phyloP scores from a whole-genome alignment of 176 grass and related monocot species.

The Triticum dicoccoides region DNA sequence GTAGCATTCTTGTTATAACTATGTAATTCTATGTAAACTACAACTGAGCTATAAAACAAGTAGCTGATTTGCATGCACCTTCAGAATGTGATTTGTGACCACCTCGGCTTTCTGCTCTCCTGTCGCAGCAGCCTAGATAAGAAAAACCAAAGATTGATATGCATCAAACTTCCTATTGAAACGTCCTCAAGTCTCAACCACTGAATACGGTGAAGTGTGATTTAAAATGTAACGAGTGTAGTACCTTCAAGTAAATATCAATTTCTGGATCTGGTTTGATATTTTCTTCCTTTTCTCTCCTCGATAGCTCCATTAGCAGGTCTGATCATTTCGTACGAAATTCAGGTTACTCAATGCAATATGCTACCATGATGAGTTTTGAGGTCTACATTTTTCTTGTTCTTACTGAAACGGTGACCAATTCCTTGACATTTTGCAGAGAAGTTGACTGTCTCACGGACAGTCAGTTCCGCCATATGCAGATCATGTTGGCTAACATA shows the following conservation, averaged over 20 bases:
- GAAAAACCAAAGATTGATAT: not conserved
- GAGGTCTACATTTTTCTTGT: not conserved
- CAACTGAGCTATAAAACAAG: not conserved
- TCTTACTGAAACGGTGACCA: constrained; percentile 55
- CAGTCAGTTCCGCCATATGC: constrained; percentile 73
- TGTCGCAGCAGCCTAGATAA: constrained; percentile 58
- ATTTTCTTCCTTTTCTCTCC: constrained; percentile 78
- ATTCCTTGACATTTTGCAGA: constrained; percentile 79
- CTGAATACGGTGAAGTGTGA: not conserved
- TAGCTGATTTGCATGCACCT: constrained; percentile 31
- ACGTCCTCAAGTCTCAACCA: not conserved
- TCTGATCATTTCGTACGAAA: constrained; percentile 37
- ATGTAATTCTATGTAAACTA: not conserved
- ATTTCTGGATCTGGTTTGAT: constrained; percentile 76
- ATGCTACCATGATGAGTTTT: not conserved
- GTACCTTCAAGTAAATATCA: constrained; percentile 84
- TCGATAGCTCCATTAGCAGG: constrained; percentile 58
- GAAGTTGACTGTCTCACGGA: constrained; percentile 68
- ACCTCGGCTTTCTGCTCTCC: constrained; percentile 73
- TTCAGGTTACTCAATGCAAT: constrained; percentile 9
- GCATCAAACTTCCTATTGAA: not conserved
- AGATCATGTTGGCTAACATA: constrained; percentile 82
- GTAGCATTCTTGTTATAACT: not conserved
- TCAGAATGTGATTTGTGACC: constrained; percentile 78
- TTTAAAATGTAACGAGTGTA: not conserved